Evolutionary conservation across 192 early-diverging fungal genomes (phyloP).

Genomic region (Backusella tuberculispora): DNA sequence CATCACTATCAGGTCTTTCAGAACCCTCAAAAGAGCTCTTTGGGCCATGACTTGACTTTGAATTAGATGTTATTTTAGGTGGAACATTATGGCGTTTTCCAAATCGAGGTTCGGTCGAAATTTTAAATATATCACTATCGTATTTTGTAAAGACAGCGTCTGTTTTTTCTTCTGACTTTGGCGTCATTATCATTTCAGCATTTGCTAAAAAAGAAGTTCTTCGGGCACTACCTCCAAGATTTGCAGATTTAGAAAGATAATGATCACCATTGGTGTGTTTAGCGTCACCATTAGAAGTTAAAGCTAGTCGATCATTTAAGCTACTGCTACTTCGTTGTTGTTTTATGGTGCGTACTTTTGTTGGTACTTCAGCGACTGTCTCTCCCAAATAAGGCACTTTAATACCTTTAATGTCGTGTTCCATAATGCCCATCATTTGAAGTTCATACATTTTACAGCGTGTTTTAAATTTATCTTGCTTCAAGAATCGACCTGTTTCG

Average conservation of each 20-base stretch:
- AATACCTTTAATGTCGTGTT: conserved; percentile 58
- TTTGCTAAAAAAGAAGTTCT: conserved; percentile 23
- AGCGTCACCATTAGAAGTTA: conserved; percentile 7
- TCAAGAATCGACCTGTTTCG: conserved; percentile 46
- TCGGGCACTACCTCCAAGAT: conserved; percentile 13
- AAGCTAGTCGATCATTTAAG: conserved; percentile 22
- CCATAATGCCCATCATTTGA: conserved; percentile 81
- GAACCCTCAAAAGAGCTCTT: conserved; percentile 23
- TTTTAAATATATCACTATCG: conserved; percentile 34
- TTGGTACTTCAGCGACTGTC: neutral
- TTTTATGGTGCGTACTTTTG: neutral
- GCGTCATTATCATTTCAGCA: conserved; percentile 1
- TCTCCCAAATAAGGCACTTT: conserved; percentile 57
- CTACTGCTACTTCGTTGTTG: conserved; percentile 31
- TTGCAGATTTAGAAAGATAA: conserved; percentile 37
- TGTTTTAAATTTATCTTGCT: conserved; percentile 61
- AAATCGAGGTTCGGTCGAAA: conserved; percentile 35
- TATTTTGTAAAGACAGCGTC: conserved; percentile 21
- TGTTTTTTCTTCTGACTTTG: neutral
- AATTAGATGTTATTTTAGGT: neutral
- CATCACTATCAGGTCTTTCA: conserved; percentile 25
- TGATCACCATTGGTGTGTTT: conserved; percentile 16
- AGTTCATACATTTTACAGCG: conserved; percentile 86
- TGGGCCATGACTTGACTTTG: neutral
- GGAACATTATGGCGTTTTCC: neutral